A percentile compares a stretch with the other conserved stretches of the same genome.
These are phyloP conservation scores for Coprinellus micaceus DNA, from an alignment of 768 basidiomycete species.

Conservation along the genomic window DNA sequence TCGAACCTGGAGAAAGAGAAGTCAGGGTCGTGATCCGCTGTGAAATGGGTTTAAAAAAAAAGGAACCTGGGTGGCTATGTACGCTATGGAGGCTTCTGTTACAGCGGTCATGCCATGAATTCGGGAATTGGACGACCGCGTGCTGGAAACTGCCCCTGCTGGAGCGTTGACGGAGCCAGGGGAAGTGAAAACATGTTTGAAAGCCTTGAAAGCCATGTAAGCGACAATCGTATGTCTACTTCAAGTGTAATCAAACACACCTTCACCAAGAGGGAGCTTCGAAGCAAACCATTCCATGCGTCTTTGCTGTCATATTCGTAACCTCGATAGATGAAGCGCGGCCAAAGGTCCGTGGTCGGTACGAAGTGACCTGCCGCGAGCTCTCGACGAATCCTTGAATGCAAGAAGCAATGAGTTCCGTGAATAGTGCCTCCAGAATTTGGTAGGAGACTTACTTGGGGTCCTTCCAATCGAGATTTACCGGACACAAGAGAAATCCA, in stretches of 20 bases:
- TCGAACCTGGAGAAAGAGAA: not conserved
- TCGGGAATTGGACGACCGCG: not conserved
- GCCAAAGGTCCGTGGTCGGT: not conserved
- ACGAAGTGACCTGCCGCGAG: not conserved
- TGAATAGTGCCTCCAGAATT: too few relatives aligned
- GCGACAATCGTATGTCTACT: too few relatives aligned
- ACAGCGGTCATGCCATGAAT: not conserved
- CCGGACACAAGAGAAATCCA: not conserved
- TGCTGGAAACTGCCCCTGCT: not conserved
- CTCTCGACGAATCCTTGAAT: not conserved
- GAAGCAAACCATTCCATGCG: not conserved
- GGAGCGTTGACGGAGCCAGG: not conserved
- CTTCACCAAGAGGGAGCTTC: not conserved
- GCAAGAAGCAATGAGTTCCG: not conserved
- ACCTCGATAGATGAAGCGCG: not conserved
- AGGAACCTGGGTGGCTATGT: conserved; percentile 1
- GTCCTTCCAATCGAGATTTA: not conserved
- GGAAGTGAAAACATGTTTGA: not conserved
- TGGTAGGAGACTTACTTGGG: not conserved
- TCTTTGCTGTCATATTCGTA: not conserved
- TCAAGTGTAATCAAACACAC: too few relatives aligned
- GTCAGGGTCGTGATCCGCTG: too few relatives aligned
- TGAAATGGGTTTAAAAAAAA: too few relatives aligned
- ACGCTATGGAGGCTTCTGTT: not conserved
- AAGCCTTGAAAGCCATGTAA: not conserved